Evolutionary conservation across 495 filamentous ascomycete species (phyloP), one percentile per base, ranked within the genome.

Genomic region (Extremus antarcticus): DNA sequence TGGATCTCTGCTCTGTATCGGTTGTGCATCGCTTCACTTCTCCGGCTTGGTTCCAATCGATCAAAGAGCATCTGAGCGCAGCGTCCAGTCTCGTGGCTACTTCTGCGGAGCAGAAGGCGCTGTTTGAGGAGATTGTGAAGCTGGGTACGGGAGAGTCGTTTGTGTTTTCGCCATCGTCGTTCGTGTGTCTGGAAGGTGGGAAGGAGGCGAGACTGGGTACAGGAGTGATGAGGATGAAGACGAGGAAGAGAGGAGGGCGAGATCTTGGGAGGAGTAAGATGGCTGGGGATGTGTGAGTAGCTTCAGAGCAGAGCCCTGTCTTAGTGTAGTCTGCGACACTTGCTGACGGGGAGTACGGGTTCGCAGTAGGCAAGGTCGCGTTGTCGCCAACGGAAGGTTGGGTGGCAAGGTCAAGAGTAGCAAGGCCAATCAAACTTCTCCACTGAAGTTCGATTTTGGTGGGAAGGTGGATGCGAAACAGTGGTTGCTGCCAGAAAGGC

Each of bases 11-110:
- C 65, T 83, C 78, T n/a, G 70, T 84, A 19, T 86, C 83, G 0
- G 76, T 91, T 53, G 78, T 90, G 0, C 87, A 92, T 64, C 74
- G 83, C 15, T 90, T 90, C 60, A 80, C 76, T 0, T 84, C 79
- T 1, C 86, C 86, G 0, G 77, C 77, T 7, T 91, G 87, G 87
- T 67, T 85, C 35, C 62, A 54, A 0, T 66, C 72, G n/a, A 71
- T 90, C 50, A 70, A 73, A n/a, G 68, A 70, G 2, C 84, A 90
- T 64, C 56, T 91, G 0, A 82, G 53, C 3, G 64, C 29, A 22
- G 50, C 61, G 8, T 65, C 52, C 7, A 45, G 23, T 2, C 39
- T 58, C n/a, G 19, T 55, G 25, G 29, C 19, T 1, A 43, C 59
- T 56, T 38, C 64, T 61, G 8, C 54, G 43, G 48, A 63, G 29